Conservation (phyloP, 1,284 basidiomycete species). For the Moesziomyces globuligerus region DNA sequence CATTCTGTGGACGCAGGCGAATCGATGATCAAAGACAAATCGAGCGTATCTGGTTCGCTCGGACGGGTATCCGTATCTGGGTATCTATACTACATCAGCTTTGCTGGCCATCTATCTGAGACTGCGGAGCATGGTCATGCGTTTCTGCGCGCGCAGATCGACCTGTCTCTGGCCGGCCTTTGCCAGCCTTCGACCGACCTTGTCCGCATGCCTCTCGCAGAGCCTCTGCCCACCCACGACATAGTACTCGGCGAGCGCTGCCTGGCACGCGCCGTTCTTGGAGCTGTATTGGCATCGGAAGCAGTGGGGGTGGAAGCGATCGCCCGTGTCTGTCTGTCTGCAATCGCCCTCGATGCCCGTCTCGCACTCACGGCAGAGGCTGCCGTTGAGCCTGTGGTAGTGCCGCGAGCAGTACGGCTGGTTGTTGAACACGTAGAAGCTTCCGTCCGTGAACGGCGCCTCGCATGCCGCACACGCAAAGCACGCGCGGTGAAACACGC, state of each 20-base stretch:
- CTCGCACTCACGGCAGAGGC: conserved; percentile 51
- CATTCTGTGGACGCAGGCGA: too few relatives aligned
- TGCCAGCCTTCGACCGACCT: conserved; percentile 27
- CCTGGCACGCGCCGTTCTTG: conserved; percentile 24
- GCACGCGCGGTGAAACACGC: conserved; percentile 51
- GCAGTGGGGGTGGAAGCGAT: conserved; percentile 54
- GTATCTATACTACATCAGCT: neutral
- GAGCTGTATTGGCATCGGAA: conserved; percentile 51
- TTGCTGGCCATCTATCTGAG: too few relatives aligned
- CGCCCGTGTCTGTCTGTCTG: conserved; percentile 55
- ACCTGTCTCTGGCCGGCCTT: conserved; percentile 31
- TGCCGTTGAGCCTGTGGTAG: conserved; percentile 53
- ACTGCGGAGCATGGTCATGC: conserved; percentile 48
- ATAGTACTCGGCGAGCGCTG: conserved; percentile 44
- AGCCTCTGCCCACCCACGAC: conserved; percentile 41
- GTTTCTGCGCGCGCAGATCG: conserved; percentile 38
- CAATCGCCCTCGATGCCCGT: conserved; percentile 57
- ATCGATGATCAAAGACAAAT: too few relatives aligned
- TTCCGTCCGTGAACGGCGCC: conserved; percentile 47
- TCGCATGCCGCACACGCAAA: conserved; percentile 59
- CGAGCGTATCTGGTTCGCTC: neutral
- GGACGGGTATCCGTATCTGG: neutral
- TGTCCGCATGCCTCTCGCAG: conserved; percentile 52
- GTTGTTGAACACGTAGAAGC: conserved; percentile 57
- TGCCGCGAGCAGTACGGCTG: conserved; percentile 56